Base-by-base conservation (phyloP, 257 asterid genomes). In the Ballota nigra region DNA sequence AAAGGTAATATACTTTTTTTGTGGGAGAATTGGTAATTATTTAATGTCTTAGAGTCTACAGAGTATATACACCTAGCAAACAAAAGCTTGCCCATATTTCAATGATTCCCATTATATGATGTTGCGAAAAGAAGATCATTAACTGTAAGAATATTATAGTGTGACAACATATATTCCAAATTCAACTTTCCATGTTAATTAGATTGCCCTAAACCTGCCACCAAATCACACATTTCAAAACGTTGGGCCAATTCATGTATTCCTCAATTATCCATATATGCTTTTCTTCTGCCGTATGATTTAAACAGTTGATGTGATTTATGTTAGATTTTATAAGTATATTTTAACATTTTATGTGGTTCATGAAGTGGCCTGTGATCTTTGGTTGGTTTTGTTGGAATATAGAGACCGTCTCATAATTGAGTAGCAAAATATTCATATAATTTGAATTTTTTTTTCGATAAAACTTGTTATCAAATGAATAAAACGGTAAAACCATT, bases 81-180 rank as follows among this genome's bases (percentile, higher is more conserved):
- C 45, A 71, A 72, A 67, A 6, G 63, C 31, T 56, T 24, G 58
- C 11, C 38, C 38, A 69, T 20, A 78, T 78, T 68, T 79, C 83
- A 74, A 79, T 57, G 83, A 79, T 79, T 69, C 83, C 83, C 79
- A 79, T 66, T 63, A 63, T 56, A 59, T 47, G 3, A 34, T 52
- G 52, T 70, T 63, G 66, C 24, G 45, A 58, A 66, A 59, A 43
- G 33, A 15, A 13, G 6, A 45, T 45, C 28, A 6, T 59, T 8
- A 22, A 8, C 53, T 16, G 19, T 36, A 57, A 63, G 18, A 18
- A 53, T 23, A 22, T n/a, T 20, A 22, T 62, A 18, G 22, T 62
- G 28, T 45, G 13, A 23, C 55, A 51, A 29, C n/a, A 63, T 22
- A 72, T 73, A 73, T 73, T 73, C 77, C 63, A 71, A 16, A 60